Evolutionary conservation across 768 basidiomycete genomes (phyloP).

Genomic region (Candolleomyces eurysporus): DNA sequence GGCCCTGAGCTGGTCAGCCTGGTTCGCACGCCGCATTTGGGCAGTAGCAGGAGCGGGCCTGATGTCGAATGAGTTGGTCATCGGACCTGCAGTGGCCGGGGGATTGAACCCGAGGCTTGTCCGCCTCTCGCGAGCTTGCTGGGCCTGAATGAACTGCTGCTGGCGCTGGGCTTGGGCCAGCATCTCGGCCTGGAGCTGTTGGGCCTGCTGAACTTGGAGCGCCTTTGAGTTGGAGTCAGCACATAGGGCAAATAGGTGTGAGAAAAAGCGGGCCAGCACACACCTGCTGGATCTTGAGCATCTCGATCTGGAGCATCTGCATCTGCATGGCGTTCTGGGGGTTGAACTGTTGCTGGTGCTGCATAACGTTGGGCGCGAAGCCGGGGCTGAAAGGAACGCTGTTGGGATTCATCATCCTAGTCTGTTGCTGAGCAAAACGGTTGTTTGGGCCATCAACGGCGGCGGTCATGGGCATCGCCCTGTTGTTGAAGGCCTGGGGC

Average conservation of each 20-base stretch:
- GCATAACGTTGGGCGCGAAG: slow-evolving; percentile 49
- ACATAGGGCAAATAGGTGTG: slow-evolving; percentile 7
- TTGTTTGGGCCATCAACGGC: slow-evolving; percentile 68
- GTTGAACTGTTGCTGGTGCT: slow-evolving; percentile 36
- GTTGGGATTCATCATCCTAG: slow-evolving; percentile 51
- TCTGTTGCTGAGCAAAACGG: slow-evolving; percentile 64
- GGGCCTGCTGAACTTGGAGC: slow-evolving; percentile 69
- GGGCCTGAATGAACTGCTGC: slow-evolving; percentile 22
- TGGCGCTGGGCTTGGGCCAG: slow-evolving; percentile 57
- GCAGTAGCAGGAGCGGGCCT: slow-evolving; percentile 52
- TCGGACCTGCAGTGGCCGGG: slow-evolving; percentile 75
- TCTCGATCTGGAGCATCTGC: slow-evolving; percentile 84
- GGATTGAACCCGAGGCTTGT: slow-evolving; percentile 46
- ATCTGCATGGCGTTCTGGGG: slow-evolving; percentile 55
- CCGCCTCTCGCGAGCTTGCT: slow-evolving; percentile 46
- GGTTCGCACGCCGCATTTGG: slow-evolving; percentile 66
- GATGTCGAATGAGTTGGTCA: slow-evolving; percentile 61
- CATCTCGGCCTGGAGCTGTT: slow-evolving; percentile 75
- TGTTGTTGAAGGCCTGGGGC: slow-evolving; percentile 47
- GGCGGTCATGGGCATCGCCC: slow-evolving; percentile 63
- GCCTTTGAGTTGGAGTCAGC: slow-evolving; percentile 37
- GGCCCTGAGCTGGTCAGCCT: slow-evolving; percentile 63
- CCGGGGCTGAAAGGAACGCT: slow-evolving; percentile 54
- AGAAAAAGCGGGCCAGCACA: slow-evolving; percentile 17
- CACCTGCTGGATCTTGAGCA: slow-evolving; percentile 84